These are phyloP conservation scores for Oryza glumipatula DNA, from an alignment of 176 grass and related monocot species.

Conservation along the genomic window DNA sequence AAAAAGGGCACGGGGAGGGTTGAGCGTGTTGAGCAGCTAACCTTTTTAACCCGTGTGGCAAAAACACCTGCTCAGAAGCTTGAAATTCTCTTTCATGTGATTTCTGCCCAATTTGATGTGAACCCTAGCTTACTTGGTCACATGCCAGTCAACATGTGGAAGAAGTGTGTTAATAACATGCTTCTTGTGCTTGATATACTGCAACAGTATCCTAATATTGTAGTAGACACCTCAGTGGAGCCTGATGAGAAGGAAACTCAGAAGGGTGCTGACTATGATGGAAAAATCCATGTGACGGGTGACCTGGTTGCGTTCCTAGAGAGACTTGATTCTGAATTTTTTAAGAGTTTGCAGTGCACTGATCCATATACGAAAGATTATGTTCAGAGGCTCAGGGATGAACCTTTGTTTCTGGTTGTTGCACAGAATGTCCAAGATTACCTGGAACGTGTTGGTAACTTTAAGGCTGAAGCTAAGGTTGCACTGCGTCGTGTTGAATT, in stretches of 20 bases:
- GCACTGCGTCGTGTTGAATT: conserved; percentile 83
- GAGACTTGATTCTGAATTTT: conserved; percentile 90
- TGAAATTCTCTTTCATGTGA: conserved; percentile 87
- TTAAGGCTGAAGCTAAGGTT: conserved; percentile 80
- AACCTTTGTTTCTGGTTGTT: conserved; percentile 86
- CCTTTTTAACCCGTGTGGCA: conserved; percentile 84
- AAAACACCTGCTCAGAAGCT: conserved; percentile 99
- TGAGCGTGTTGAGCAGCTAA: conserved; percentile 93
- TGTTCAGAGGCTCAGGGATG: conserved; percentile 91
- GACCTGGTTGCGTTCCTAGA: conserved; percentile 92
- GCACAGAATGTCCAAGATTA: conserved; percentile 95
- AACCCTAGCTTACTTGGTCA: conserved; percentile 96
- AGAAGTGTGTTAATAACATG: conserved; percentile 89
- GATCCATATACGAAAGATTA: conserved; percentile 92
- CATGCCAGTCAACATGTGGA: conserved; percentile 93
- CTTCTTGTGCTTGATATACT: conserved; percentile 93
- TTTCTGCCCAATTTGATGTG: conserved; percentile 96
- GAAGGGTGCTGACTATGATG: conserved; percentile 71
- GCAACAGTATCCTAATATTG: conserved; percentile 86
- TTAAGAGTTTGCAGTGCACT: conserved; percentile 82
- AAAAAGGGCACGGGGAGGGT: conserved; percentile 91
- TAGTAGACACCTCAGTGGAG: conserved; percentile 74
- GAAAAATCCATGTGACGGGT: conserved; percentile 72
- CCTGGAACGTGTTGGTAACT: conserved; percentile 69
- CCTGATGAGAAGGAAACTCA: conserved; percentile 83